Percentiles rank a stretch among this genome's conserved stretches.
phyloP scores from a whole-genome alignment of 345 rosid species.

The Melaleuca alternifolia region DNA sequence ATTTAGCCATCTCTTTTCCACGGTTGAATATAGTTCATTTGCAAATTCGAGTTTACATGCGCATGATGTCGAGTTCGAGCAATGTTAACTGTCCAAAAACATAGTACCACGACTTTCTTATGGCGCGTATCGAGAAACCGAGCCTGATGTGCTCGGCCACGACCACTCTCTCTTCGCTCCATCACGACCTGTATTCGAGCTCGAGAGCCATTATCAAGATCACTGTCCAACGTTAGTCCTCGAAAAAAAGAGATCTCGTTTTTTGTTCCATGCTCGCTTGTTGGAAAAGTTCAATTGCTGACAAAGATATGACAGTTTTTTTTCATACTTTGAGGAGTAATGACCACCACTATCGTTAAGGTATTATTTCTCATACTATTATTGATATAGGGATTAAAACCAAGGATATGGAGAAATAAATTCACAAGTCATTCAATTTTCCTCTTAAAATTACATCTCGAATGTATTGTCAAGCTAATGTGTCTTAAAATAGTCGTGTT shows the following conservation, averaged over 20 bases:
- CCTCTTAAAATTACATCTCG: background rate
- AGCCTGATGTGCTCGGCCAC: too few relatives aligned
- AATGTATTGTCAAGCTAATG: background rate
- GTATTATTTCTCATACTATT: background rate
- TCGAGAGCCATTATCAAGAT: background rate
- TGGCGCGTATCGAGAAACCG: background rate
- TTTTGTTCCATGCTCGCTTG: accelerated
- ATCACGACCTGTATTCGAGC: accelerated
- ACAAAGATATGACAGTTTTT: background rate
- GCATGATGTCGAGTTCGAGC: background rate
- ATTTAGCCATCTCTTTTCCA: background rate
- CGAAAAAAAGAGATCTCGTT: background rate
- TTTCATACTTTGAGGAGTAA: background rate
- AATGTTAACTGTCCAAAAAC: background rate
- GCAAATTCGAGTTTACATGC: background rate
- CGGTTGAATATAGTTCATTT: background rate
- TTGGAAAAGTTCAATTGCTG: background rate
- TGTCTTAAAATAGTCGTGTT: background rate
- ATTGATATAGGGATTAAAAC: accelerated
- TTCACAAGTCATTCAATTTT: background rate
- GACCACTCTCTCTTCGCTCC: background rate
- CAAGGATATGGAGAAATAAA: background rate
- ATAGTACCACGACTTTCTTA: background rate
- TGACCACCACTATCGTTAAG: accelerated
- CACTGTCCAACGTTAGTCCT: accelerated